Evolutionary conservation across 164 flowering plant genomes (phyloP), one percentile per base, ranked within the genome.

Genomic region (Chimonanthus praecox): DNA sequence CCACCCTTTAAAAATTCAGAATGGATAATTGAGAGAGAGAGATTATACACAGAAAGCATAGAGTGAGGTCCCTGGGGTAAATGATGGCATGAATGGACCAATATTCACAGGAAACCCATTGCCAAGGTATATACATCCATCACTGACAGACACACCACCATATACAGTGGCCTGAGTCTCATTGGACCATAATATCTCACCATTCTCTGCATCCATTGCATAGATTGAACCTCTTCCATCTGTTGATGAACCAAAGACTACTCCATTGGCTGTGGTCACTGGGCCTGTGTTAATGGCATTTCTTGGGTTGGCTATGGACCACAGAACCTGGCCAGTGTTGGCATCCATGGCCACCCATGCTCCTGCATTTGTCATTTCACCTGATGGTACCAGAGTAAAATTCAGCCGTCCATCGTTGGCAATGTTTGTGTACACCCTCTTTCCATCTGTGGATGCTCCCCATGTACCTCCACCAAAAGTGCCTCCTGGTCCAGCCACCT

Each of bases 271-370:
- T 43, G 85, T 2, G 1, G 88, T 80, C 7, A 85, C 87, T 0
- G 88, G 88, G 3, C 81, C 88, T 2, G 44, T 69, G 20, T 78
- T 71, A 2, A 80, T 78, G 3, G 74, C 81, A 60, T 85, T 85
- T 81, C 77, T 80, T 0, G 88, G 89, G 66, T 84, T 74, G 5
- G 88, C 83, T 0, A 83, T 86, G 11, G 88, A 73, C 91, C 89
- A 87, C 0, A 83, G 6, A 47, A 83, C 80, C 21, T 72, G n/a
- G 5, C 87, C 86, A 0, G 85, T 71, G 33, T 67, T 69, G 1
- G 86, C 87, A 49, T 88, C 87, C 76, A 83, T 13, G 2, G 85
- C 90, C 49, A 87, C 88, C 90, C 90, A 85, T 48, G 78, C 88
- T 9, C 91, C 89, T 0, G 82, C 82, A 0, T 81, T 83, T 8